These are phyloP conservation scores for Cinchona pubescens DNA, from an alignment of 257 asterid genomes.

Conservation along the genomic window DNA sequence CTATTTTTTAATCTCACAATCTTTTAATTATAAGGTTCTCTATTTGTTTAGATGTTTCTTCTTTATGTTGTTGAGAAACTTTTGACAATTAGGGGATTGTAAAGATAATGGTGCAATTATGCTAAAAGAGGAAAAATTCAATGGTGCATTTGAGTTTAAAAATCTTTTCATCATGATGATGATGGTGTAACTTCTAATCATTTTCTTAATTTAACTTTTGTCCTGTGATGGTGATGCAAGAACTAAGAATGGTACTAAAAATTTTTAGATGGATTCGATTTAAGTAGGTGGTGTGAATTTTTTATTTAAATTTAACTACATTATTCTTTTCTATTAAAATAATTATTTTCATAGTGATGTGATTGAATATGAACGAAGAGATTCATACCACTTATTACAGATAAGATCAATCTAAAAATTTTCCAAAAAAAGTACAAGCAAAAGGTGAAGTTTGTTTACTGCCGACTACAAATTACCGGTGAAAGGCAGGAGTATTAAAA, in stretches of 20 bases:
- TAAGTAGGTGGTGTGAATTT: too few species aligned
- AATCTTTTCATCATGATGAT: neutral
- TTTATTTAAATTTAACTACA: too few species aligned
- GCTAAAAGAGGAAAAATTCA: neutral
- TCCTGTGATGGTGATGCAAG: neutral
- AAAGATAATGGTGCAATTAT: neutral
- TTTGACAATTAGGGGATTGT: neutral
- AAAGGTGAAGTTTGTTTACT: neutral
- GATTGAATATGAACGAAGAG: too few species aligned
- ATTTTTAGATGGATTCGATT: too few species aligned
- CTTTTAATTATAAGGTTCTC: slow-evolving; percentile 11
- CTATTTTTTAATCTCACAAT: neutral
- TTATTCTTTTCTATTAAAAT: too few species aligned
- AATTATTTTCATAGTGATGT: too few species aligned
- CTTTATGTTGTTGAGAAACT: neutral
- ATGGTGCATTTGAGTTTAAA: neutral
- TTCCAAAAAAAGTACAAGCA: too few species aligned
- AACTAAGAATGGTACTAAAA: too few species aligned
- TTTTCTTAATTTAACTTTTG: neutral
- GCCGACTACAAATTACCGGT: too few species aligned
- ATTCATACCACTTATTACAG: too few species aligned
- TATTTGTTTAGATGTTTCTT: neutral
- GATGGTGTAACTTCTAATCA: neutral
- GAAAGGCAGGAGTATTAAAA: too few species aligned
- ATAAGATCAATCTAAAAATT: too few species aligned